These are phyloP conservation scores for Zygotorulaspora chibaensis DNA, from an alignment of 805 yeast genomes.

Conservation along the genomic window DNA sequence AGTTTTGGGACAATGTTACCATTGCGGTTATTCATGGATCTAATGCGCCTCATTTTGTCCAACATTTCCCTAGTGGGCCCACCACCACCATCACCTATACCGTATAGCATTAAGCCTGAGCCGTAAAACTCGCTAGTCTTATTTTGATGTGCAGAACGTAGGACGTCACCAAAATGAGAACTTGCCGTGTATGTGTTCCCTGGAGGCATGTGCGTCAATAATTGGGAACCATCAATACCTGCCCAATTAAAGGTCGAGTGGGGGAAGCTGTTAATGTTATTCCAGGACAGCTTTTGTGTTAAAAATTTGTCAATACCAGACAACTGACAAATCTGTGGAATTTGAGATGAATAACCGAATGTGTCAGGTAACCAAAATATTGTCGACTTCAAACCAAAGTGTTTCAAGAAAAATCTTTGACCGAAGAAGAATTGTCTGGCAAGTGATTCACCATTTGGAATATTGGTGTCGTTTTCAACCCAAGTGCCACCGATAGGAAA, in stretches of 20 bases:
- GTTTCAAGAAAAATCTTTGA: slow-evolving; percentile 73
- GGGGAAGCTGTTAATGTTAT: slow-evolving; percentile 88
- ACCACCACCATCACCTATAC: slow-evolving; percentile 98
- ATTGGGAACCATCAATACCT: slow-evolving; percentile 90
- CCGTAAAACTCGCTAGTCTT: slow-evolving; percentile 78
- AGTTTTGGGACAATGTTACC: slow-evolving; percentile 74
- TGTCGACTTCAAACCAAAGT: slow-evolving; percentile 72
- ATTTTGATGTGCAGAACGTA: slow-evolving; percentile 73
- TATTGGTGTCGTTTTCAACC: slow-evolving; percentile 96
- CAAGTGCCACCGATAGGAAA: slow-evolving; percentile 95
- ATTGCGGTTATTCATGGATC: slow-evolving; percentile 79
- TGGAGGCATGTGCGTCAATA: slow-evolving; percentile 96
- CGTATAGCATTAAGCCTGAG: slow-evolving; percentile 76
- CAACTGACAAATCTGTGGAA: slow-evolving; percentile 87
- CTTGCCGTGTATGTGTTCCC: slow-evolving; percentile 91
- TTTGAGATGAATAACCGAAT: slow-evolving; percentile 92
- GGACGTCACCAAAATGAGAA: slow-evolving; percentile 91
- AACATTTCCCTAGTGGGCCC: slow-evolving; percentile 94
- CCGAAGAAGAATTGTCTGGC: slow-evolving; percentile 87
- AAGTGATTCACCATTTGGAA: slow-evolving; percentile 91
- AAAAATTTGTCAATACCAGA: slow-evolving; percentile 81
- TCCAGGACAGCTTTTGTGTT: slow-evolving; percentile 95
- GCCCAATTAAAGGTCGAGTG: slow-evolving; percentile 91
- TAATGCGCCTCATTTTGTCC: slow-evolving; percentile 84
- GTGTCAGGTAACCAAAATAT: slow-evolving; percentile 97